Evolutionary conservation across 257 asterid species (phyloP).

Genomic region (Primulina tabacum): DNA sequence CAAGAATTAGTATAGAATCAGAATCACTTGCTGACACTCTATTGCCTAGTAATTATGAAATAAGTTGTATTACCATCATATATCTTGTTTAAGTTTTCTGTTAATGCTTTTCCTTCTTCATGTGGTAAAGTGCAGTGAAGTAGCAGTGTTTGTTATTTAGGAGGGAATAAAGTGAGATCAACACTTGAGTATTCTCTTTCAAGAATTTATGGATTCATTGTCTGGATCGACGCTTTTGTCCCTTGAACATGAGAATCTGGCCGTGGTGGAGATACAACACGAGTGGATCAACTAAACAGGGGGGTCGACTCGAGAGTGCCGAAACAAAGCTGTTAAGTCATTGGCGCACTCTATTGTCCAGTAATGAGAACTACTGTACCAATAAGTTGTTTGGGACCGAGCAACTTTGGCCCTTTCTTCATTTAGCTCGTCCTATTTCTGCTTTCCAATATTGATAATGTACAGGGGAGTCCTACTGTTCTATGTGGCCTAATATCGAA

Average conservation of each 20-base stretch:
- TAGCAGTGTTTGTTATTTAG: no score
- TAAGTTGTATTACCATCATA: neutral
- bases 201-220: neutral
- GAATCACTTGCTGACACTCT: neutral
- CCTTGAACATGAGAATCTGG: neutral
- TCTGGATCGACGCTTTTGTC: neutral
- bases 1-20: conserved; percentile 13
- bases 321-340: neutral
- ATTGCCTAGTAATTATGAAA: neutral
- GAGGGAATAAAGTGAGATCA: neutral
- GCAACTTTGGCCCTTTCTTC: neutral
- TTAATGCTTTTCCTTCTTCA: neutral
- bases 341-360: neutral
- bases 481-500: neutral
- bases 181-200: neutral
- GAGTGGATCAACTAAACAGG: neutral
- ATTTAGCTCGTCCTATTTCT: neutral
- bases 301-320: neutral
- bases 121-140: neutral
- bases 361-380: neutral
- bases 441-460: neutral
- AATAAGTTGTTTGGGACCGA: neutral
- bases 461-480: neutral
- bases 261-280: neutral
- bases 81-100: no score